These are phyloP conservation scores for Coemansia sp. DNA, from an alignment of 192 early-diverging fungal species.

Conservation along the genomic window DNA sequence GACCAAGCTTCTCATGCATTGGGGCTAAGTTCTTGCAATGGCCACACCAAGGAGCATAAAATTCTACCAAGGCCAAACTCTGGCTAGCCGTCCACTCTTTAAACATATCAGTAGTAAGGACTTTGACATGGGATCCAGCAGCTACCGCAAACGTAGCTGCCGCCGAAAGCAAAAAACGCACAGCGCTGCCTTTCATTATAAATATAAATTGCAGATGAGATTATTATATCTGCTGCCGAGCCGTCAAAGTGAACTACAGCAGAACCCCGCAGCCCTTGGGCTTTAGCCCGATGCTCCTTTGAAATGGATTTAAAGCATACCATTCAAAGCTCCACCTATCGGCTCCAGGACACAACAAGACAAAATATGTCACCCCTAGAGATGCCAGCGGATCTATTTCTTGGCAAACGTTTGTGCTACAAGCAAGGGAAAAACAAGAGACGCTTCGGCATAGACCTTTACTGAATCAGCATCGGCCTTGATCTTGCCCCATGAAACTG, in stretches of 20 bases:
- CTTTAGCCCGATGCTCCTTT: too few relatives aligned
- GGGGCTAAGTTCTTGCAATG: slow-evolving; percentile 82
- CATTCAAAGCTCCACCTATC: too few relatives aligned
- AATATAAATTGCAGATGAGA: neutral
- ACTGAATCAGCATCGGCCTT: slow-evolving; percentile 72
- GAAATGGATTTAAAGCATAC: too few relatives aligned
- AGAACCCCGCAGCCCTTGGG: too few relatives aligned
- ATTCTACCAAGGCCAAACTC: slow-evolving; percentile 82
- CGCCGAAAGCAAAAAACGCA: slow-evolving; percentile 50
- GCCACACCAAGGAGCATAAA: slow-evolving; percentile 92
- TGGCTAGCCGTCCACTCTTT: slow-evolving; percentile 57
- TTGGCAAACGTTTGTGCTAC: slow-evolving; percentile 94
- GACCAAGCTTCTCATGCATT: slow-evolving; percentile 81
- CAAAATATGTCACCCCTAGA: too few relatives aligned
- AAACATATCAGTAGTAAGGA: slow-evolving; percentile 64
- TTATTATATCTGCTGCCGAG: too few relatives aligned
- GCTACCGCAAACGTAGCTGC: slow-evolving; percentile 34
- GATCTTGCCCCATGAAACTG: slow-evolving; percentile 99
- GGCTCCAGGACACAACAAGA: too few relatives aligned
- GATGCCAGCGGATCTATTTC: neutral
- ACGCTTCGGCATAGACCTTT: slow-evolving; percentile 93
- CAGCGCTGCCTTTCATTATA: slow-evolving; percentile 47
- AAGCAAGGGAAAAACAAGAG: slow-evolving; percentile 88
- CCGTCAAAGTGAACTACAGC: too few relatives aligned
- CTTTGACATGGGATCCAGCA: slow-evolving; percentile 26